Conservation (phyloP, 768 basidiomycete genomes). For the Hericium rajendrae region DNA sequence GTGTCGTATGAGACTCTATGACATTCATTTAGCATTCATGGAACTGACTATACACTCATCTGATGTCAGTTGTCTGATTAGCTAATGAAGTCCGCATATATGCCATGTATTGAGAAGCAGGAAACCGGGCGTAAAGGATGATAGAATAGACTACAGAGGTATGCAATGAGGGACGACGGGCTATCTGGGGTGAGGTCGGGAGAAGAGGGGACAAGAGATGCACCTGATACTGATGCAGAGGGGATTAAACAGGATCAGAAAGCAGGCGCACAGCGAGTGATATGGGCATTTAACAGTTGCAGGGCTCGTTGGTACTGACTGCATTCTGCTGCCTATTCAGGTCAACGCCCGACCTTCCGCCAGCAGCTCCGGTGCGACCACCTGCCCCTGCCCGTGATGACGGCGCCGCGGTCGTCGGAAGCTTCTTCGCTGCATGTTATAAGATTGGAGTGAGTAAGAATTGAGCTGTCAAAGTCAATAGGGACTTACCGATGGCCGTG, state of each 20-base stretch:
- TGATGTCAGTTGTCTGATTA: no score
- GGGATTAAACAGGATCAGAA: no score
- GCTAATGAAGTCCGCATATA: slow-evolving; percentile 17
- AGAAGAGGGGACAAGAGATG: not conserved
- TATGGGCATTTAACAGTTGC: slow-evolving; percentile 53
- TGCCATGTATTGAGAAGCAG: slow-evolving; percentile 31
- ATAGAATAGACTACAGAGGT: slow-evolving; percentile 20
- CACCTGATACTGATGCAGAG: no score
- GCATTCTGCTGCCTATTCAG: slow-evolving; percentile 56
- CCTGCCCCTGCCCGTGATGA: slow-evolving; percentile 42
- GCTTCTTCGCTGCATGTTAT: slow-evolving; percentile 60
- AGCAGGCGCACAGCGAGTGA: slow-evolving; percentile 1
- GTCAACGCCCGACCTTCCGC: slow-evolving; percentile 59
- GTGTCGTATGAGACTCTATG: not conserved
- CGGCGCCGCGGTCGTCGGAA: slow-evolving; percentile 73
- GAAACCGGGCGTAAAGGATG: slow-evolving; percentile 19
- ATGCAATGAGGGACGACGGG: slow-evolving; percentile 8
- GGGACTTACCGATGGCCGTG: slow-evolving; percentile 63
- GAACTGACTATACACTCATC: not conserved
- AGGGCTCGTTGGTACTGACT: slow-evolving; percentile 50
- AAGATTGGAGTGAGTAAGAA: slow-evolving; percentile 1
- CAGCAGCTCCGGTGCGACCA: slow-evolving; percentile 40
- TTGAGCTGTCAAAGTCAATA: not conserved
- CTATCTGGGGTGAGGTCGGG: slow-evolving; percentile 3
- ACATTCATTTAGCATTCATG: not conserved